A percentile compares a stretch with the other conserved stretches of the same genome.
Evolutionary conservation across 2,329 filamentous ascomycete genomes (phyloP).

Genomic region (Daldinia sp.): DNA sequence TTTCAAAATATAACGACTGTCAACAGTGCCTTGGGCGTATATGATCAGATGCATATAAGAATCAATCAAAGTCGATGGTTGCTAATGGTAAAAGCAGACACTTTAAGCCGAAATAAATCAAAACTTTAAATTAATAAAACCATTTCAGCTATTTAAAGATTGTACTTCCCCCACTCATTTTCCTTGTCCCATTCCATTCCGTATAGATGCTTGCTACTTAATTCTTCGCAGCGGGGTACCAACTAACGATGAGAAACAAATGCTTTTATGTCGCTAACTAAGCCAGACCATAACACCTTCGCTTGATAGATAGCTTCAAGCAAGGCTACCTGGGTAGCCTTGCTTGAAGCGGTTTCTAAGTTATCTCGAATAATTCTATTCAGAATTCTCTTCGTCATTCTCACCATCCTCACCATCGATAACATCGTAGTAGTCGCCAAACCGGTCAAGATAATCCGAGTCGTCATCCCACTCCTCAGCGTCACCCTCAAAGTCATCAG

Average conservation of each 20-base stretch:
- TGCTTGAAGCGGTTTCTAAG: neutral
- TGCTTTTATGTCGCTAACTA: neutral
- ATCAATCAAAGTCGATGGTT: no score
- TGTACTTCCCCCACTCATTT: neutral
- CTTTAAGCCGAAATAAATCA: neutral
- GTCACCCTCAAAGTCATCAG: conserved; percentile 11
- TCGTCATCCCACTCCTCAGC: conserved; percentile 15
- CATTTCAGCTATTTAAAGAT: neutral
- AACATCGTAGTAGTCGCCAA: conserved; percentile 22
- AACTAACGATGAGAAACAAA: neutral
- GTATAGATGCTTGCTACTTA: neutral
- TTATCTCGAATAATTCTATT: neutral
- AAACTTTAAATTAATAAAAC: neutral
- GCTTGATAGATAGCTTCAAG: neutral
- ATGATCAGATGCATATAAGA: no score
- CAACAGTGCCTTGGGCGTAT: no score
- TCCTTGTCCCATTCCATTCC: neutral
- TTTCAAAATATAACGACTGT: no score
- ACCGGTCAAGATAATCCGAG: conserved; percentile 15
- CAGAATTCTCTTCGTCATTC: neutral
- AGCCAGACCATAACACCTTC: neutral
- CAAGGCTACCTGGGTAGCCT: neutral
- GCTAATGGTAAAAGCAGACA: no score
- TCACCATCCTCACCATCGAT: conserved; percentile 9
- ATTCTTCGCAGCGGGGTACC: no score